Conservation (phyloP, 805 yeast genomes). For the Candida germanica region DNA sequence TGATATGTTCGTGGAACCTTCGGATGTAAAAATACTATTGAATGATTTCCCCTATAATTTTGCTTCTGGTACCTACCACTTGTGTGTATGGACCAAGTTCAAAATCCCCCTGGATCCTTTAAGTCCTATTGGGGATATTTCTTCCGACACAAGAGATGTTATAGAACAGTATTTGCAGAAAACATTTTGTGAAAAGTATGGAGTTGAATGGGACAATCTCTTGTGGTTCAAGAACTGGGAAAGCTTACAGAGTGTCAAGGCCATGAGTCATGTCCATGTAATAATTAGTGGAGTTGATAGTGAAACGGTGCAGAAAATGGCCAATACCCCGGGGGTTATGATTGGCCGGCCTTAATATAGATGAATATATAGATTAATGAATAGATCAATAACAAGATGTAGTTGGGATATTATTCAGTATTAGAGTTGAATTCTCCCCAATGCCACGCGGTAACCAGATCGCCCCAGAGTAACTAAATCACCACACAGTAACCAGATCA, state of each 20-base stretch:
- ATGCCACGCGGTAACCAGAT: too few species aligned
- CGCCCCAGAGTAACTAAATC: too few species aligned
- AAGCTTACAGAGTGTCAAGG: conserved; percentile 61
- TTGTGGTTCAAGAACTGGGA: conserved; percentile 76
- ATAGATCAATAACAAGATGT: too few species aligned
- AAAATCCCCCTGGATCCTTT: conserved; percentile 50
- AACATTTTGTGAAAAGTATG: conserved; percentile 48
- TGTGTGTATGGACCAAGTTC: conserved; percentile 67
- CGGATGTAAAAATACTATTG: conserved; percentile 44
- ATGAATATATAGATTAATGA: too few species aligned
- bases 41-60: conserved; percentile 72
- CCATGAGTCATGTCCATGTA: conserved; percentile 70
- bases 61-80: conserved; percentile 48
- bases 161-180: conserved; percentile 46
- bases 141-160: conserved; percentile 33
- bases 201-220: conserved; percentile 35
- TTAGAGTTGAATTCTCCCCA: too few species aligned
- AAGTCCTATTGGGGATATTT: conserved; percentile 51
- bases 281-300: conserved; percentile 42
- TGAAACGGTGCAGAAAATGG: conserved; percentile 18
- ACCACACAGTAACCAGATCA: too few species aligned
- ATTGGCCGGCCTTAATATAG: too few species aligned
- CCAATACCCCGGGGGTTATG: too few species aligned
- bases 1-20: conserved; percentile 37
- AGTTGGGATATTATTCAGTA: too few species aligned